Percentiles rank a stretch among this genome's conserved stretches.
Evolutionary conservation across 352 stramenopile species (phyloP).

Genomic region (Globisporangium solare): DNA sequence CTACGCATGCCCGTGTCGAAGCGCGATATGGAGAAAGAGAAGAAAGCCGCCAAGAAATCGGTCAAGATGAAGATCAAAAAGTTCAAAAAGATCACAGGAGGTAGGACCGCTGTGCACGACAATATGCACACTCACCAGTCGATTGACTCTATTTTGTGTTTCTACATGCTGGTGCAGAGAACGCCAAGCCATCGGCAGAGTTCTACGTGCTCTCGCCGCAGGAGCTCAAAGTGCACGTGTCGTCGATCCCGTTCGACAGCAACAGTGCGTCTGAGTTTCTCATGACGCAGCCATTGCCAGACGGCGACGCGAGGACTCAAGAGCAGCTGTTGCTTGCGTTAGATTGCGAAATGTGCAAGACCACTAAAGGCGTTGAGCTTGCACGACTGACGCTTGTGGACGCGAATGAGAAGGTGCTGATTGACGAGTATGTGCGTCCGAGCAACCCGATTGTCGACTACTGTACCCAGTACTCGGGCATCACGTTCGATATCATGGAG

Average conservation of each 20-base stretch:
- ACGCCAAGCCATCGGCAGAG: conserved; percentile 44
- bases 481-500: conserved; percentile 80
- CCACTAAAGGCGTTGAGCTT: conserved; percentile 83
- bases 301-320: conserved; percentile 25
- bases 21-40: conserved; percentile 66
- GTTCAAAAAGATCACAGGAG: conserved; percentile 67
- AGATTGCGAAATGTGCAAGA: conserved; percentile 87
- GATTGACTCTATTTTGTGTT: background rate
- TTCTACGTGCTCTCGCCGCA: conserved; percentile 75
- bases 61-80: conserved; percentile 89
- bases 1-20: conserved; percentile 72
- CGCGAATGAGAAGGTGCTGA: conserved; percentile 50
- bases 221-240: conserved; percentile 51
- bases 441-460: conserved; percentile 85
- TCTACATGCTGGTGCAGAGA: conserved; percentile 17
- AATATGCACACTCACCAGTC: background rate
- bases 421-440: conserved; percentile 81
- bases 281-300: conserved; percentile 28
- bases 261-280: conserved; percentile 35
- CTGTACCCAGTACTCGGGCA: conserved; percentile 82
- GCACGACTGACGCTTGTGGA: conserved; percentile 73
- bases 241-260: conserved; percentile 44
- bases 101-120: conserved; percentile 17
- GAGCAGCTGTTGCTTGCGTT: conserved; percentile 63
- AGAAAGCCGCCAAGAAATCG: conserved; percentile 69